Base-by-base conservation (phyloP, 164 flowering plant species). In the Chloranthus sessilifolius region DNA sequence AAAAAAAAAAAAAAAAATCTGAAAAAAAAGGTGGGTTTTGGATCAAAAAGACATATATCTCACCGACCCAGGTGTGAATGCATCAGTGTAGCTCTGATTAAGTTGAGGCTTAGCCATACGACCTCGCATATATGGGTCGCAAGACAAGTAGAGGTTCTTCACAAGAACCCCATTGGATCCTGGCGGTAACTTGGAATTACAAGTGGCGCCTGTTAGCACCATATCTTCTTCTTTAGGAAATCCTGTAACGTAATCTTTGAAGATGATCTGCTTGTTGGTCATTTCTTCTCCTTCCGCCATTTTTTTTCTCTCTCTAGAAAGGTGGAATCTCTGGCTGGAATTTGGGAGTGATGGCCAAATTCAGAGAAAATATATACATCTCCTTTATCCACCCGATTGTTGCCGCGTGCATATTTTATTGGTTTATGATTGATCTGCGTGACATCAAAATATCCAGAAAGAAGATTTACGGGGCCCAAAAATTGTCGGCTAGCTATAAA, bases 91-190 rank as follows among this genome's bases (percentile, higher is more conserved):
- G 40, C 46, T 22, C 26, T 35, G 15, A 15, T 16, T 0, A 9
- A 16, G 10, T 0, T 44, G 53, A 7, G 43, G 52, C 33, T 52
- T 44, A 7, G 27, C n/a, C 69, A 65, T 68, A 1, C 55, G 64
- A 36, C 2, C 1, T 4, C 60, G 47, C 68, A 69, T 69, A 62
- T 59, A 66, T 11, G 72, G 69, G 45, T 69, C 74, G 28, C 72
- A 73, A 14, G 74, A 73, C 51, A 73, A 43, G 62, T 63, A 73
- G 33, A 73, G 72, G 31, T 73, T 73, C 56, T 73, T 73, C 25
- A 50, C 33, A 1, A 59, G 56, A 10, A 59, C 42, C 16, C 23
- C 46, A 4, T 23, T 29, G 1, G 56, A 50, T 12, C 62, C 50
- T 50, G 42, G 15, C 23, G 50, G 50, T 31, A 59, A 42, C 43